Evolutionary conservation across 73 alveolate species (phyloP).

Genomic region (Blepharisma stoltei): DNA sequence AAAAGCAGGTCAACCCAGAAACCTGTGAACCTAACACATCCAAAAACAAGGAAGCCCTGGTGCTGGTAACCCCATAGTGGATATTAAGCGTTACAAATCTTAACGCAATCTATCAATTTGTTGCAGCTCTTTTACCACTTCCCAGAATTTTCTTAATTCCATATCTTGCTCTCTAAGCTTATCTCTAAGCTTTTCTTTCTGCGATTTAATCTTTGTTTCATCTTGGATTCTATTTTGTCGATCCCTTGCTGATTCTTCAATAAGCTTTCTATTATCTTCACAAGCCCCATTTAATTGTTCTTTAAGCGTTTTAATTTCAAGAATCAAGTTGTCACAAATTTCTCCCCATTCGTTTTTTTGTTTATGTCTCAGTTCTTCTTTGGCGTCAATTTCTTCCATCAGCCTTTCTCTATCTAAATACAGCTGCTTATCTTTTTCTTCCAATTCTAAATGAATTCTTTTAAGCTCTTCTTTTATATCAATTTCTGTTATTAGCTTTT

Average conservation of each 20-base stretch:
- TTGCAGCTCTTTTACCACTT: constrained; percentile 1
- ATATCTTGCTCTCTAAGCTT: constrained; percentile 9
- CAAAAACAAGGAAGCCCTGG: too few species aligned
- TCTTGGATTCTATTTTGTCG: background rate
- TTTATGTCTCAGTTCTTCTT: constrained; percentile 5
- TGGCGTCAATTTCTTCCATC: background rate
- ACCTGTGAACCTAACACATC: too few species aligned
- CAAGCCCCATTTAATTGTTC: background rate
- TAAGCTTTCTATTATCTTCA: background rate
- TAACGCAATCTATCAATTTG: too few species aligned
- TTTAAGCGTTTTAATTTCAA: background rate
- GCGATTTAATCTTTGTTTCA: background rate
- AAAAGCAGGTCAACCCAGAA: too few species aligned
- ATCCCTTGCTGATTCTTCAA: background rate
- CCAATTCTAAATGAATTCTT: background rate
- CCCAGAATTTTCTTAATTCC: constrained; percentile 6
- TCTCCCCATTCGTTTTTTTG: constrained; percentile 29
- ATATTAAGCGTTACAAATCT: too few species aligned
- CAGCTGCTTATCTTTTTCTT: constrained; percentile 14
- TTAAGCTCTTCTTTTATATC: too few species aligned
- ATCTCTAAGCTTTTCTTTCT: background rate
- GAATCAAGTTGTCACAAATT: background rate
- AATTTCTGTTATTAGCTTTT: too few species aligned
- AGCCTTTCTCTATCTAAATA: constrained; percentile 2
- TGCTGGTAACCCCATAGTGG: too few species aligned